Evolutionary conservation across 1,284 basidiomycete species (phyloP), one percentile per base, ranked within the genome.

Genomic region (Ustilago shanxiensis): DNA sequence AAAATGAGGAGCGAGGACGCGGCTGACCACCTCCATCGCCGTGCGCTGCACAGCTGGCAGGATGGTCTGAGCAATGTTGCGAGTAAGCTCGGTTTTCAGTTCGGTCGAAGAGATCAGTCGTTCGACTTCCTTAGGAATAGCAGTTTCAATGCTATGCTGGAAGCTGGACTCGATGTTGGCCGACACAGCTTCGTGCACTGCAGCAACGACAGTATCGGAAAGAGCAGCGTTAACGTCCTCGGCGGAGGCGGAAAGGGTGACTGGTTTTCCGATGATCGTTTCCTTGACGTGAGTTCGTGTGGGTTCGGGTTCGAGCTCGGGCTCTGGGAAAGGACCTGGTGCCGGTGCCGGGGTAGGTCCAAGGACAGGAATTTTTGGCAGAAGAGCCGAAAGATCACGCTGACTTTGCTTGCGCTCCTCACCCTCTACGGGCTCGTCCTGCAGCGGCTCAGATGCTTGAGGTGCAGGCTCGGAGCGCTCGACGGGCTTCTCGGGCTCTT

Each of bases 1-100:
- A 51, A 79, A 75, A 60, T 79, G 69, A 26, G 77, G 79, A 9
- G 79, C 77, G 16, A 79, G 64, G 7, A 74, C 79, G 20, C 63
- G 66, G 47, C 60, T 65, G 51, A 80, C 67, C 28, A 71, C 66
- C 54, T 80, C 79, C 54, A 77, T 70, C 10, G 71, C 79, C 3
- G 75, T 77, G 33, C 68, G 69, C 59, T 76, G 79, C 31, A 80
- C 69, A 8, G 69, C 55, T 8, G 79, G 79, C 28, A 80, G 33
- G 59, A 80, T 75, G 55, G 61, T 52, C 33, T 74, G 55, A 1
- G 72, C 58, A 31, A 80, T 77, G 62, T 59, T 69, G 50, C 62
- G 55, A 0, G 73, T 62, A 7, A 80, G 64, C 60, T 80, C 68
- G 11, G 56, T 55, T 24, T 61, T 64, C 54, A 79, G 60, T 24